Percentiles rank a stretch among this genome's conserved stretches.
phyloP scores from a whole-genome alignment of 164 flowering plant species.

The Echeveria elegans region DNA sequence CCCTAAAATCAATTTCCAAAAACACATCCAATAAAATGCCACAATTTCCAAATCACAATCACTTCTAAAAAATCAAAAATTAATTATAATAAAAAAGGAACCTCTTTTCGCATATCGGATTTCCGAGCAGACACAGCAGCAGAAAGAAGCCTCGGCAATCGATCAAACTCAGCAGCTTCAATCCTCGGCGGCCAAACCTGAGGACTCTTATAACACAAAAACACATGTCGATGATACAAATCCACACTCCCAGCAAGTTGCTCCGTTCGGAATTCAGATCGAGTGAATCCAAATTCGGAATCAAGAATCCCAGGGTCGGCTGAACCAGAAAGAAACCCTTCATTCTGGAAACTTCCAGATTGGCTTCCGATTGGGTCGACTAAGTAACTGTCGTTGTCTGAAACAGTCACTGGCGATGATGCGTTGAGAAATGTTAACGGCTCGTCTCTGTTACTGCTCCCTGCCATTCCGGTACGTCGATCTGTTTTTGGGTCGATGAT shows the following conservation, averaged over 20 bases:
- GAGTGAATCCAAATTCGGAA: neutral
- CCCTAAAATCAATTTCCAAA: too few species aligned
- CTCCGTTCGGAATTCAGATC: neutral
- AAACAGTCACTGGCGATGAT: constrained; percentile 16
- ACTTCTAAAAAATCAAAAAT: too few species aligned
- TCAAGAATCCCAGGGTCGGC: neutral
- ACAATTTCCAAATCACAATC: too few species aligned
- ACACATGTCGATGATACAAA: constrained; percentile 67
- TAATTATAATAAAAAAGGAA: too few species aligned
- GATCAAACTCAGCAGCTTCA: constrained; percentile 93
- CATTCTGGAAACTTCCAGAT: constrained; percentile 70
- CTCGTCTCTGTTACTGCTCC: neutral
- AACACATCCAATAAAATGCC: too few species aligned
- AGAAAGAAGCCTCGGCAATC: constrained; percentile 75
- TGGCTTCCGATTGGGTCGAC: constrained; percentile 44
- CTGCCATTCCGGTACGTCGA: neutral
- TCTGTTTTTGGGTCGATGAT: neutral
- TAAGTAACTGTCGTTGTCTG: constrained; percentile 33
- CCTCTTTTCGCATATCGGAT: constrained; percentile 58
- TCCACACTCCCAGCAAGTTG: constrained; percentile 64
- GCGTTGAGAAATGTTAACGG: constrained; percentile 2
- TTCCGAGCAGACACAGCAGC: constrained; percentile 68
- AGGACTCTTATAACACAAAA: constrained; percentile 84
- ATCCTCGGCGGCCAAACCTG: constrained; percentile 79
- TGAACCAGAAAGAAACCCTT: constrained; percentile 27